Evolutionary conservation across 371 early-diverging fungal species (phyloP).

Genomic region (Saksenaea oblongispora): DNA sequence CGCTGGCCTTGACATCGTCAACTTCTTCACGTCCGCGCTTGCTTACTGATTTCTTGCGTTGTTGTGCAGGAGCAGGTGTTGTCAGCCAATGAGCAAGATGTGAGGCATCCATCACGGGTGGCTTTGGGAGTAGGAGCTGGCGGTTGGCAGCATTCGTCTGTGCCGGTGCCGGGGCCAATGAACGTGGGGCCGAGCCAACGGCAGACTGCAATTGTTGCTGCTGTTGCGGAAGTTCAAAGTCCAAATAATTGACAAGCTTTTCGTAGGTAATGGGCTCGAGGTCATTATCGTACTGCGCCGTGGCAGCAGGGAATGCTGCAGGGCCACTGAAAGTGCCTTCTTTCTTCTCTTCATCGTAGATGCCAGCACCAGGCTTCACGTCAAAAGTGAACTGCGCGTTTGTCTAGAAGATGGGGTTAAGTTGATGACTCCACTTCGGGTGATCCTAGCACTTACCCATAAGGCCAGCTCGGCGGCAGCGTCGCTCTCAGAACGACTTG

Average conservation of each 20-base stretch:
- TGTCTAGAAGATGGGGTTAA: conserved; percentile 39
- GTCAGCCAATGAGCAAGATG: conserved; percentile 11
- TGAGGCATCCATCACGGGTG: conserved; percentile 16
- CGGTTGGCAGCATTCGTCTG: conserved; percentile 5
- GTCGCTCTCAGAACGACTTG: neutral
- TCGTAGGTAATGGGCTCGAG: conserved; percentile 45
- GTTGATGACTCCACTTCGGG: too few relatives aligned
- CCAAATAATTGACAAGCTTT: conserved; percentile 40
- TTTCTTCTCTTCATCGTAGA: conserved; percentile 47
- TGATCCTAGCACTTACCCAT: conserved; percentile 55
- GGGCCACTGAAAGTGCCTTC: neutral
- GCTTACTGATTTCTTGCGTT: neutral
- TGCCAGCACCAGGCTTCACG: conserved; percentile 58
- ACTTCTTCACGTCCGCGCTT: conserved; percentile 3
- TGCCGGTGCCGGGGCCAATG: conserved; percentile 27
- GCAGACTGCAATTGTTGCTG: conserved; percentile 27
- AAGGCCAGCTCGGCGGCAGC: conserved; percentile 20
- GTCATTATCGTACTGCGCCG: conserved; percentile 16
- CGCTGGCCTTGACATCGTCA: conserved; percentile 13
- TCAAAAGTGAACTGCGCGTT: conserved; percentile 71
- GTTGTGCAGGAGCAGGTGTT: conserved; percentile 7
- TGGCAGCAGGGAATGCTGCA: neutral
- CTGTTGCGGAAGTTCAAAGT: conserved; percentile 43
- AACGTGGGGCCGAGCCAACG: conserved; percentile 13
- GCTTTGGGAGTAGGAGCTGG: conserved; percentile 36